These are phyloP conservation scores for Tylopilus orsonianus DNA, from an alignment of 1,284 basidiomycete genomes.

Conservation along the genomic window DNA sequence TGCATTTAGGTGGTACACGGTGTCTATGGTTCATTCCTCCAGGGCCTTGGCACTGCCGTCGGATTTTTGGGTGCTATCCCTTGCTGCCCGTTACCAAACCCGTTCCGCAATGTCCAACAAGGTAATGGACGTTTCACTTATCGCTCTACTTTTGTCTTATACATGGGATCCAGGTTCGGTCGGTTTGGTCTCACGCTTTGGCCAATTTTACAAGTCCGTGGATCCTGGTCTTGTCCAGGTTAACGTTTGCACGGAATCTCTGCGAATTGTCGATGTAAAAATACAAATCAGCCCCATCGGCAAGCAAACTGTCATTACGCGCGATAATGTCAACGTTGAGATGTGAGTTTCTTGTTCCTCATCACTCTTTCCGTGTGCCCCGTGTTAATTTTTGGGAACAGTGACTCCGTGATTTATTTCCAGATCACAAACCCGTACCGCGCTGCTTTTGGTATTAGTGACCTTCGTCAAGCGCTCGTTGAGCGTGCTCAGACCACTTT, in stretches of 20 bases:
- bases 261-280: constrained; percentile 89
- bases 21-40: constrained; percentile 80
- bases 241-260: constrained; percentile 88
- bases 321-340: constrained; percentile 88
- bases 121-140: constrained; percentile 41
- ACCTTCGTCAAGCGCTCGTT: constrained; percentile 83
- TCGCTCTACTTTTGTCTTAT: constrained; percentile 12
- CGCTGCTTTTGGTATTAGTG: constrained; percentile 89
- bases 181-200: constrained; percentile 89
- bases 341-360: constrained; percentile 49
- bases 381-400: constrained; percentile 33
- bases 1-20: constrained; percentile 69
- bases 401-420: constrained; percentile 90
- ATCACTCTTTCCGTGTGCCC: not conserved
- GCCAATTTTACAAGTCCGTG: constrained; percentile 92
- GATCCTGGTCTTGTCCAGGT: constrained; percentile 91
- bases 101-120: constrained; percentile 79
- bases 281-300: constrained; percentile 90
- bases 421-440: constrained; percentile 86
- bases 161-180: constrained; percentile 63
- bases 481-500: constrained; percentile 96
- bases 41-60: constrained; percentile 57
- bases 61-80: constrained; percentile 80
- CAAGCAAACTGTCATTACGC: constrained; percentile 80
- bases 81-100: constrained; percentile 80